Conservation (phyloP, 257 asterid species). For the Knoxia roxburghii region DNA sequence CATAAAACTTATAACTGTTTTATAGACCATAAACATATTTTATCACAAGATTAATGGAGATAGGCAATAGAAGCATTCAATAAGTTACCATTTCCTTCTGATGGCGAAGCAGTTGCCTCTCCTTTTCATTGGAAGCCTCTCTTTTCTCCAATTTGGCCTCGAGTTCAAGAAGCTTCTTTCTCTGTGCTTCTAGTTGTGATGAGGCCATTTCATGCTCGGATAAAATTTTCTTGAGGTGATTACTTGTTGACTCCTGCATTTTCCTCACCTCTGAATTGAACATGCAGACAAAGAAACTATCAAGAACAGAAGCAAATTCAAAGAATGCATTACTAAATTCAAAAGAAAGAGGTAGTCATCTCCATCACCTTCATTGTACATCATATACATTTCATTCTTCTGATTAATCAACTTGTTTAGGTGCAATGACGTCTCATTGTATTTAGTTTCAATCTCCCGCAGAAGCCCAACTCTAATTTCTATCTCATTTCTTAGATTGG, state of each 20-base stretch:
- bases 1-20: too few species aligned
- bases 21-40: too few species aligned
- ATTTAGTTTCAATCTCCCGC: conserved; percentile 33
- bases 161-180: conserved; percentile 10
- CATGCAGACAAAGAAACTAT: too few species aligned
- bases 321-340: background rate
- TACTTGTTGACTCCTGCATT: conserved; percentile 15
- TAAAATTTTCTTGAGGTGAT: conserved; percentile 13
- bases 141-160: conserved; percentile 39
- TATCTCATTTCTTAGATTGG: conserved; percentile 34
- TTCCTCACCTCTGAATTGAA: conserved; percentile 6
- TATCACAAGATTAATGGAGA: too few species aligned
- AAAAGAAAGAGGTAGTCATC: background rate
- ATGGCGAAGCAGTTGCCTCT: conserved; percentile 23
- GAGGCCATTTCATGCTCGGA: conserved; percentile 14
- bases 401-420: conserved; percentile 14
- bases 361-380: conserved; percentile 16
- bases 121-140: conserved; percentile 36
- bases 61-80: too few species aligned
- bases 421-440: conserved; percentile 12
- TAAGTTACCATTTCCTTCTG: conserved; percentile 44
- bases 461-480: conserved; percentile 33
- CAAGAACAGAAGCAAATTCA: background rate
- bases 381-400: conserved; percentile 17
- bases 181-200: conserved; percentile 9